Evolutionary conservation across 805 yeast species (phyloP), one percentile per base, ranked within the genome.

Genomic region (Monosporozyma yasuniensis): DNA sequence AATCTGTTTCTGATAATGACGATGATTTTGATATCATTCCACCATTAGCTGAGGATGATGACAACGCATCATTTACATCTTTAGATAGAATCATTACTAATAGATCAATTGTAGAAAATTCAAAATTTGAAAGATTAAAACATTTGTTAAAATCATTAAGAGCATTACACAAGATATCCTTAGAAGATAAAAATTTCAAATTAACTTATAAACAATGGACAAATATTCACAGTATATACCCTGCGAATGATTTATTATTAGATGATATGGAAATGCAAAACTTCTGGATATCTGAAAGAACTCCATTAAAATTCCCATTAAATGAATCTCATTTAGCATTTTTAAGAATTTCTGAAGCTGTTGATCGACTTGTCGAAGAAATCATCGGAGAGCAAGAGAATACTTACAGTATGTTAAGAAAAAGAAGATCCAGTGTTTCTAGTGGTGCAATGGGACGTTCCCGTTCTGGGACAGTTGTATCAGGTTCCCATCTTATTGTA

Each of bases 281-380:
- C 42, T 62, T 68, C 59, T 87, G 95, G 95, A 55, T 87, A 2
- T 73, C 83, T 7, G 79, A 79, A 1, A 59, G 66, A 1, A 81
- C 89, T 1, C 96, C 96, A 0, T 67, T 87, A 41, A 72, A 84
- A 43, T 78, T 75, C 49, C 93, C 93, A 0, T 68, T 84, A 37
- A 76, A 75, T 55, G 89, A 87, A 61, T 80, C 89, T 0, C 78
- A 79, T 50, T 85, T 78, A 57, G 75, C 85, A 34, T 61, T 76
- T 28, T 62, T 72, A 49, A 64, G 74, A 49, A 45, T 70, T 5
- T 64, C 64, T 56, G 55, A 49, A 16, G 60, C 56, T 35, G 48
- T 67, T 4, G 68, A 58, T 21, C 42, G 46, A 19, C 37, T 56
- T 1, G 27, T 61, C 2, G 49, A 48, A 2, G 37, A 47, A 12